phyloP scores from a whole-genome alignment of 164 flowering plant genomes.

The Vitis cinerea region DNA sequence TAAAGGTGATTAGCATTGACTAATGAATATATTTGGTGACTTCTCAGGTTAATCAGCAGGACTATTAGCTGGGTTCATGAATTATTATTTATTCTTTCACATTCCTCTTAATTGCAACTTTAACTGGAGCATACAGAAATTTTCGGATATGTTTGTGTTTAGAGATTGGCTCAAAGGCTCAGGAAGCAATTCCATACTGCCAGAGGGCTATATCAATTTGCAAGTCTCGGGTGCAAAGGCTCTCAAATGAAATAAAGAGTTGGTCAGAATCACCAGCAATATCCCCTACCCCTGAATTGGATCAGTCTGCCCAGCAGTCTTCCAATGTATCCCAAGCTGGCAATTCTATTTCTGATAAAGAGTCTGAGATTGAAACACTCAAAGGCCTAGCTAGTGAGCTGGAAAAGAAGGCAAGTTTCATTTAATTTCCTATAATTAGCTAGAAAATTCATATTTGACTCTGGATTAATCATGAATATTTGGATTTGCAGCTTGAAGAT shows the following conservation, averaged over 20 bases:
- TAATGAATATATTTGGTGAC: not conserved
- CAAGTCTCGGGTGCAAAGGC: slow-evolving; percentile 58
- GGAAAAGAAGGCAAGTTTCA: slow-evolving; percentile 73
- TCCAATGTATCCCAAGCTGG: slow-evolving; percentile 30
- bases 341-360: slow-evolving; percentile 43
- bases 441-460: not conserved
- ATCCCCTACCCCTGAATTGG: slow-evolving; percentile 22
- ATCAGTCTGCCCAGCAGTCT: slow-evolving; percentile 28
- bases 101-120: slow-evolving; percentile 24
- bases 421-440: not conserved
- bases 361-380: slow-evolving; percentile 73
- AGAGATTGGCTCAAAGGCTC: slow-evolving; percentile 72
- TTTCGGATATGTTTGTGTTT: slow-evolving; percentile 84
- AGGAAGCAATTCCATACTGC: slow-evolving; percentile 85
- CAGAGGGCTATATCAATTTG: slow-evolving; percentile 79
- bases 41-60: not conserved
- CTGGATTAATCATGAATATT: not conserved
- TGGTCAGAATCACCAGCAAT: slow-evolving; percentile 26
- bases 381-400: slow-evolving; percentile 60
- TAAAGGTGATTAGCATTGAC: not conserved
- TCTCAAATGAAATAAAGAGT: slow-evolving; percentile 43
- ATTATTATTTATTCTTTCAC: not conserved
- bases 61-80: not conserved
- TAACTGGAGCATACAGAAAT: slow-evolving; percentile 58
- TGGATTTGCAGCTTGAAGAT: slow-evolving; percentile 83